These are phyloP conservation scores for Cyclaneusma minus DNA, from an alignment of 2,329 filamentous ascomycete species.

Conservation along the genomic window DNA sequence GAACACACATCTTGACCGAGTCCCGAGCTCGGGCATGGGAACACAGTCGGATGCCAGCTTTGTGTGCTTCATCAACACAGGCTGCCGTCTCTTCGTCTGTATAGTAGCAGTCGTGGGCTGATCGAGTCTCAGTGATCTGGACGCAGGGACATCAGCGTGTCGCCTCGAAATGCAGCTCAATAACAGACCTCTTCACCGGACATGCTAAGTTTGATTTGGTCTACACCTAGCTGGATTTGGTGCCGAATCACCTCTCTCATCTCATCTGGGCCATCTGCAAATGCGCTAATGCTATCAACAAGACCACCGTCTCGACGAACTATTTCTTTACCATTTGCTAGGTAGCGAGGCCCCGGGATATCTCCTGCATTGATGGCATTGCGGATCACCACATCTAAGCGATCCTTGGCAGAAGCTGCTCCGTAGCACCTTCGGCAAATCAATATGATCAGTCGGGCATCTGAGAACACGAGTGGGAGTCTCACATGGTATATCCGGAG, in stretches of 20 bases:
- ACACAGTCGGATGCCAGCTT: slow-evolving; percentile 21
- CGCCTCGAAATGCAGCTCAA: too few relatives aligned
- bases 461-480: too few relatives aligned
- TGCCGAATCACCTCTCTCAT: slow-evolving; percentile 24
- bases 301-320: slow-evolving; percentile 27
- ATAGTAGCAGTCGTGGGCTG: slow-evolving; percentile 28
- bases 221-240: slow-evolving; percentile 22
- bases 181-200: slow-evolving; percentile 15
- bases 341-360: slow-evolving; percentile 29
- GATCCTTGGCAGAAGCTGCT: slow-evolving; percentile 10
- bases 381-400: slow-evolving; percentile 27
- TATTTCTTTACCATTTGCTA: slow-evolving; percentile 33
- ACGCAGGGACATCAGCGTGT: too few relatives aligned
- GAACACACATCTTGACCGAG: slow-evolving; percentile 25
- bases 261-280: slow-evolving; percentile 22
- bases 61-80: slow-evolving; percentile 29
- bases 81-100: slow-evolving; percentile 26
- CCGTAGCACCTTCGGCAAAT: slow-evolving; percentile 10
- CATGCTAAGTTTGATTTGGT: slow-evolving; percentile 29
- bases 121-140: slow-evolving; percentile 16
- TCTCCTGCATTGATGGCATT: slow-evolving; percentile 31
- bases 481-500: slow-evolving; percentile 30
- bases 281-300: slow-evolving; percentile 19
- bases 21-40: slow-evolving; percentile 27
- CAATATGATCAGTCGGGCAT: too few relatives aligned